Conservation (phyloP, 441 rosid genomes). For the Erodium texanum region DNA sequence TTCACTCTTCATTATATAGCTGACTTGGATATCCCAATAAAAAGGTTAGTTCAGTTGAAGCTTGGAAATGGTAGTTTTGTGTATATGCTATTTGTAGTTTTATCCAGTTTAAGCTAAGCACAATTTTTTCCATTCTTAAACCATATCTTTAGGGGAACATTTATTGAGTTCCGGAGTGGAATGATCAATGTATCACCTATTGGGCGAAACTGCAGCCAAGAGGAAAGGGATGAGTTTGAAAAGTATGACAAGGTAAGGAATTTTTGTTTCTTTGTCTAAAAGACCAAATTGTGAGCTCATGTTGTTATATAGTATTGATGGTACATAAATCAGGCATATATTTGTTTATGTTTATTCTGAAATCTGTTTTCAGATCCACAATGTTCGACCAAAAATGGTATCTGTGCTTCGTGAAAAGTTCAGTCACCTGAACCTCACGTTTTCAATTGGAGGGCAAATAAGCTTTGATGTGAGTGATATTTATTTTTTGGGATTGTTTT, state of each 20-base stretch:
- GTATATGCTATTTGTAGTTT: neutral
- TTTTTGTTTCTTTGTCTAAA: slow-evolving; percentile 4
- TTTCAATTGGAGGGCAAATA: slow-evolving; percentile 94
- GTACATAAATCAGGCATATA: slow-evolving; percentile 2
- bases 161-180: slow-evolving; percentile 92
- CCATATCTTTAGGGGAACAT: slow-evolving; percentile 66
- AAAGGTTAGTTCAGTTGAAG: slow-evolving; percentile 42
- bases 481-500: neutral
- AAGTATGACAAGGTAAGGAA: slow-evolving; percentile 76
- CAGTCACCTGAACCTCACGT: slow-evolving; percentile 77
- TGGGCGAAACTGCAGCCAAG: slow-evolving; percentile 98
- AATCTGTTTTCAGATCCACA: slow-evolving; percentile 56
- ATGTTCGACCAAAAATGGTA: slow-evolving; percentile 75
- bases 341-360: slow-evolving; percentile 12
- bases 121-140: slow-evolving; percentile 13
- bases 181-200: slow-evolving; percentile 97
- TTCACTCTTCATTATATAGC: slow-evolving; percentile 85
- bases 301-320: neutral
- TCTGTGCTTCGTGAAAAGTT: slow-evolving; percentile 77
- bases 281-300: slow-evolving; percentile 6
- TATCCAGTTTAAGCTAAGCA: slow-evolving; percentile 1
- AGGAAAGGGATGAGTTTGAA: slow-evolving; percentile 95
- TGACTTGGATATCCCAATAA: slow-evolving; percentile 94
- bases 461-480: slow-evolving; percentile 78
- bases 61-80: slow-evolving; percentile 4